Evolutionary conservation across 2,329 filamentous ascomycete genomes (phyloP), one percentile per base, ranked within the genome.

Genomic region (Aureobasidium namibiae): DNA sequence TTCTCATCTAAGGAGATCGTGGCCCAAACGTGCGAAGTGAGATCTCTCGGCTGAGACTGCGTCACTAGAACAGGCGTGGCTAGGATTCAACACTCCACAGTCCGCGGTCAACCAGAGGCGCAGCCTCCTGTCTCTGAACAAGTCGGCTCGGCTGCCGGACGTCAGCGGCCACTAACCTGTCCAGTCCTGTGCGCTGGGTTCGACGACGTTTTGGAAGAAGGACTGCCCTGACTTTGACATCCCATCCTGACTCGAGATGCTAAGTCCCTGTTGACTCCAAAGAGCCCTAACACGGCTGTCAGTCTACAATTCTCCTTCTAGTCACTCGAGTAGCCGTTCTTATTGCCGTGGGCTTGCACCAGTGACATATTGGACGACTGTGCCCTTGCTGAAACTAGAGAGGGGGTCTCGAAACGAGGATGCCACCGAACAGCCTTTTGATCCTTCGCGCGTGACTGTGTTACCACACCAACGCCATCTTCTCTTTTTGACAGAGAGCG

Each of bases 381-480:
- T 21, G n/a, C 36, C 29, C 11, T 44, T 56, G 31, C 26, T 24
- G 52, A 56, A 34, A 56, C 52, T n/a, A 21, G 50, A 54, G 21
- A 18, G 13, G 39, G 52, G 24, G 39, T 2, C 26, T 36, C 52
- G 39, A 56, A 39, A 56, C 52, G 18, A 56, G 52, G 21, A 29
- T 16, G 18, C 13, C 39, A 36, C 52, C 36, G 34, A 39, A 44
- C 29, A 56, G 52, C 52, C 52, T 56, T 54, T 42, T 42, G 36
- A 54, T 54, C 36, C 52, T 45, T 29, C 39, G 39, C 38, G 52
- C 52, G 38, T 44, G 50, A 56, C 41, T n/a, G 29, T 56, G 39
- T 56, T 45, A 56, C 52, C 52, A 18, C 39, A 56, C 39, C 26
- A 56, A 56, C 38, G 26, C 38, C 3, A 29, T 54, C 33, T 21